phyloP scores from a whole-genome alignment of 2,329 filamentous ascomycete species.

The Colletotrichum siamense region DNA sequence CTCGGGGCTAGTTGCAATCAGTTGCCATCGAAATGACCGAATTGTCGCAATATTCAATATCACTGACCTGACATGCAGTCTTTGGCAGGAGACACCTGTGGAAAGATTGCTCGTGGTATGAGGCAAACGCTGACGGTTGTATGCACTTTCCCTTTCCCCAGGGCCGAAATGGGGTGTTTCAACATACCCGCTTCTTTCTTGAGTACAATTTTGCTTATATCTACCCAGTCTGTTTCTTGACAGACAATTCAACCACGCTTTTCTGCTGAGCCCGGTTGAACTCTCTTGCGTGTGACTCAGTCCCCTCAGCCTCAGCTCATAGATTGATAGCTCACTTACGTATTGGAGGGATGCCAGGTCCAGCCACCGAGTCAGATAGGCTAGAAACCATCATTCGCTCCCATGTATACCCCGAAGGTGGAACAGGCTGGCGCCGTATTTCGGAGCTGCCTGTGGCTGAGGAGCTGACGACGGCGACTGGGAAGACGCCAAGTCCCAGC shows the following conservation, averaged over 20 bases:
- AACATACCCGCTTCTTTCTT: not conserved
- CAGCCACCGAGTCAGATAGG: not conserved
- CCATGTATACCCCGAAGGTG: not conserved
- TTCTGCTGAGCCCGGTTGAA: not conserved
- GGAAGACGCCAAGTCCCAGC: slow-evolving; percentile 53
- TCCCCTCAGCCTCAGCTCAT: not conserved
- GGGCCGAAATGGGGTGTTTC: not conserved
- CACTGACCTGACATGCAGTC: not conserved
- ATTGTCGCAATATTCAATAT: not conserved
- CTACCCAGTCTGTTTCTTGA: not conserved
- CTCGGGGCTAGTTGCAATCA: not conserved
- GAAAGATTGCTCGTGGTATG: not conserved
- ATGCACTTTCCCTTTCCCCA: not conserved
- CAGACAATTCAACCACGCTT: not conserved
- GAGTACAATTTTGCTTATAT: not conserved
- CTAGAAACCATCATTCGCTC: not conserved
- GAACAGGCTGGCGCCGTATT: not conserved
- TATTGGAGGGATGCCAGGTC: not conserved
- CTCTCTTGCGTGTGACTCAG: not conserved
- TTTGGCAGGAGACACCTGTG: not conserved
- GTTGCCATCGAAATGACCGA: not conserved
- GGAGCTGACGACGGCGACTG: slow-evolving; percentile 52
- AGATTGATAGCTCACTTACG: not conserved
- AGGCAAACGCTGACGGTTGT: not conserved
- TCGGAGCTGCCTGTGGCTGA: slow-evolving; percentile 60